phyloP scores from a whole-genome alignment of 164 flowering plant genomes.

The Vitis labrusca region DNA sequence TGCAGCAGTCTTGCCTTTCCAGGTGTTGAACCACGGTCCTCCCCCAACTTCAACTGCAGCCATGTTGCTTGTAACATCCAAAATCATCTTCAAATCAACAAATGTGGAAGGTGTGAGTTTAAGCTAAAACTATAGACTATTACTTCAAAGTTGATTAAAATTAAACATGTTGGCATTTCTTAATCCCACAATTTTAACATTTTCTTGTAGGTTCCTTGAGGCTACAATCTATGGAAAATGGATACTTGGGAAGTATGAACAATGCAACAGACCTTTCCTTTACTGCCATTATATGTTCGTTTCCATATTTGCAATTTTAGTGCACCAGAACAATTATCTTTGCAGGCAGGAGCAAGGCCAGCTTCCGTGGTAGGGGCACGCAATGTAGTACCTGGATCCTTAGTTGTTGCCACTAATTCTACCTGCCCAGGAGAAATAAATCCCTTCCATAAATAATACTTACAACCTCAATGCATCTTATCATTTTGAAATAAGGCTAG shows the following conservation, averaged over 20 bases:
- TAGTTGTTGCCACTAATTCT: constrained; percentile 75
- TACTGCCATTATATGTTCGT: constrained; percentile 65
- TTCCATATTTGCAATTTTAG: constrained; percentile 78
- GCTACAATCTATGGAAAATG: too few species aligned
- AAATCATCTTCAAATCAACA: constrained; percentile 43
- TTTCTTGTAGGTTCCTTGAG: background rate
- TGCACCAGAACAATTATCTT: constrained; percentile 77
- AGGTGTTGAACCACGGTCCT: constrained; percentile 92
- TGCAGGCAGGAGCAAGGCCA: constrained; percentile 90
- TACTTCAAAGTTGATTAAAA: too few species aligned
- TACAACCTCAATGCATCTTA: background rate
- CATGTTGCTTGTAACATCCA: constrained; percentile 90
- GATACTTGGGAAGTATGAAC: background rate
- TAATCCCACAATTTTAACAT: too few species aligned
- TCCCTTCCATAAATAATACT: background rate
- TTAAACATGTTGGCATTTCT: too few species aligned
- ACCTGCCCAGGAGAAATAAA: constrained; percentile 45
- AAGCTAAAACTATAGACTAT: too few species aligned
- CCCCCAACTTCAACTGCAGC: constrained; percentile 94
- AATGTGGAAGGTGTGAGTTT: too few species aligned
- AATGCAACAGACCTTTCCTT: constrained; percentile 66
- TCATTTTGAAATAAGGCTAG: background rate
- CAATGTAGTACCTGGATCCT: constrained; percentile 76
- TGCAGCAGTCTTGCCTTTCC: constrained; percentile 73
- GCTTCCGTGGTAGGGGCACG: constrained; percentile 90